Conservation (phyloP, 352 stramenopile genomes). For the Globisporangium cylindrosporum region DNA sequence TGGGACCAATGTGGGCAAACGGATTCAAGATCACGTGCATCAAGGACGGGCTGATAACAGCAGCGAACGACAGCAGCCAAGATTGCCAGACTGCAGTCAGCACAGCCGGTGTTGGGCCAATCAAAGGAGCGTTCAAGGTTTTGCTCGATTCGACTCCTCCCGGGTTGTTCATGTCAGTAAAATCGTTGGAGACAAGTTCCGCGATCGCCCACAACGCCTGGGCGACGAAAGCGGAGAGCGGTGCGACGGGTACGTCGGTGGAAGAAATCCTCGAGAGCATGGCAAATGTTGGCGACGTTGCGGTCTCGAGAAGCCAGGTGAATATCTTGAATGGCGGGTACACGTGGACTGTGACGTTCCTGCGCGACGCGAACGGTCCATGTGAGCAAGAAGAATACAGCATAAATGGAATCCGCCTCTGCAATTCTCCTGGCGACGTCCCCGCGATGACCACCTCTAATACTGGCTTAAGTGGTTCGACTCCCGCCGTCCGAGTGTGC, state of each 20-base stretch:
- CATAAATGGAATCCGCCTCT: constrained; percentile 52
- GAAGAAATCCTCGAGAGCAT: constrained; percentile 96
- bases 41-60: constrained; percentile 60
- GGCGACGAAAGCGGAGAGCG: constrained; percentile 85
- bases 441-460: constrained; percentile 63
- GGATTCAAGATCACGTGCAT: constrained; percentile 49
- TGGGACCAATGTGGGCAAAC: constrained; percentile 78
- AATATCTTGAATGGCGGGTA: constrained; percentile 91
- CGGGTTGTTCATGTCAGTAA: constrained; percentile 62
- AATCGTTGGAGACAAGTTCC: constrained; percentile 56
- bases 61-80: constrained; percentile 55
- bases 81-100: constrained; percentile 29
- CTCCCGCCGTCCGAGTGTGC: constrained; percentile 27
- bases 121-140: constrained; percentile 91
- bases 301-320: constrained; percentile 84
- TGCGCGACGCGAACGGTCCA: constrained; percentile 74
- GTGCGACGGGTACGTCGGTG: constrained; percentile 88
- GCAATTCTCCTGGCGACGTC: constrained; percentile 93
- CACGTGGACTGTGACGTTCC: constrained; percentile 94
- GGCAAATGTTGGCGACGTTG: constrained; percentile 92
- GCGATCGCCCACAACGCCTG: constrained; percentile 92
- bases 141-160: constrained; percentile 77
- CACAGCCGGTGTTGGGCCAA: constrained; percentile 63
- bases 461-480: constrained; percentile 31
- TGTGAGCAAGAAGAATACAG: constrained; percentile 68